Evolutionary conservation across 805 yeast genomes (phyloP), one percentile per base, ranked within the genome.

Genomic region (Wickerhamiella hasegawae): DNA sequence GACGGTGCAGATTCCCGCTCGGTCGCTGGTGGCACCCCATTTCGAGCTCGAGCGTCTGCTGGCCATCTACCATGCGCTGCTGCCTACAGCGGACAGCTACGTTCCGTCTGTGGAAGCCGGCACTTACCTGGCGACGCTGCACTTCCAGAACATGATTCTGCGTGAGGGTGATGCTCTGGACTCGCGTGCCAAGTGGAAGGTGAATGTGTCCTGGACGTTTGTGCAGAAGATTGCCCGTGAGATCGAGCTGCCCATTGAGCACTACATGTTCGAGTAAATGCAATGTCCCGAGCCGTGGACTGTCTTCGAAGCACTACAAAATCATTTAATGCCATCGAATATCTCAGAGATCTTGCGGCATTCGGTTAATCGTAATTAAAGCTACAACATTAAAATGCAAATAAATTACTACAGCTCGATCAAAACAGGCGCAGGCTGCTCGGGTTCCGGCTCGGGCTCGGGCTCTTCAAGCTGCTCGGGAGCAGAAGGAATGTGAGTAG

Each of bases 11-110:
- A 59, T 72, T 16, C 79, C 74, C 35, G 65, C 75, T 3, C 62
- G 81, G 25, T 63, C 76, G 39, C 57, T 79, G 28, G 71, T 76
- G n/a, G 79, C 94, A 0, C 71, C 76, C 20, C 57, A 71, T 22
- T 84, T 84, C 53, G 80, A 76, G 24, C 52, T 83, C 31, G 95
- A 85, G 51, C 63, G 96, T 38, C 49, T 82, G 51, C 56, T 80
- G 39, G 93, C 95, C 0, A 80, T 85, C 18, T 62, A 79, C 25
- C 76, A 77, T 29, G 75, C 92, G 0, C 71, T 84, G 11, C 71
- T 69, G 47, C 67, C 62, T 17, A 64, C 45, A 18, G 53, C 62
- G 10, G 63, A 58, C 34, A 42, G 62, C 5, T 52, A 56, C 46
- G 54, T 59, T 30, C 40, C 51, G 38, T 37, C 47, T 52, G 36